phyloP scores from a whole-genome alignment of 257 asterid species.

The Craterostigma plantagineum region DNA sequence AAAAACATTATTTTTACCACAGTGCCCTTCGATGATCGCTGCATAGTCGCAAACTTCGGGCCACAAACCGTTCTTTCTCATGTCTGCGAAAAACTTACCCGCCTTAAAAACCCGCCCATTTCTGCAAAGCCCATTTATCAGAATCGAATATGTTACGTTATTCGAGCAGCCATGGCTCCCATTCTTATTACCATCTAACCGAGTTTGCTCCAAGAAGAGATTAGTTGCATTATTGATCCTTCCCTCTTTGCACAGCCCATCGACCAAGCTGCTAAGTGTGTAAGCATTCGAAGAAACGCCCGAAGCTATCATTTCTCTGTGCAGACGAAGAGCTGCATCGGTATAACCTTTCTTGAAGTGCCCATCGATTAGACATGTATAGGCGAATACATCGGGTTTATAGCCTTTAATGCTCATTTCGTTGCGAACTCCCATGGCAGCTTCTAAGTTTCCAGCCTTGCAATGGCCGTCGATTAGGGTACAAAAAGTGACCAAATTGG shows the following conservation, averaged over 20 bases:
- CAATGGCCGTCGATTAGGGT: constrained; percentile 53
- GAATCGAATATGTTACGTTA: constrained; percentile 25
- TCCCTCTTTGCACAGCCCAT: constrained; percentile 50
- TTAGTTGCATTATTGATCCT: constrained; percentile 36
- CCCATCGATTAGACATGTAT: constrained; percentile 51
- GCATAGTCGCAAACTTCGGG: constrained; percentile 28
- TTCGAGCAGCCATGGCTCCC: constrained; percentile 9
- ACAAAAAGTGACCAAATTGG: constrained; percentile 35
- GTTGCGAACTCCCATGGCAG: constrained; percentile 48
- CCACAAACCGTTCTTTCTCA: constrained; percentile 27
- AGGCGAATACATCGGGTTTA: constrained; percentile 48
- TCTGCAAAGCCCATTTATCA: constrained; percentile 37
- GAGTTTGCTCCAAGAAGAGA: constrained; percentile 28
- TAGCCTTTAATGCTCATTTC: constrained; percentile 55
- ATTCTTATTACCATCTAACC: neutral
- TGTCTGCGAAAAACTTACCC: constrained; percentile 38
- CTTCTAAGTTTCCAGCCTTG: constrained; percentile 34
- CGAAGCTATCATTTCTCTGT: constrained; percentile 37
- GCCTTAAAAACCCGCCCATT: constrained; percentile 44
- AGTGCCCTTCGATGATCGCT: constrained; percentile 28
- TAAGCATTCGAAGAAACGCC: constrained; percentile 34
- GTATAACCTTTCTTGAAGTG: constrained; percentile 47
- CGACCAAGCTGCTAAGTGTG: constrained; percentile 33
- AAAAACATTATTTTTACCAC: constrained; percentile 15
- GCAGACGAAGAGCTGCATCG: constrained; percentile 38